Percentiles rank a stretch among this genome's conserved stretches.
phyloP scores from a whole-genome alignment of 2,329 filamentous ascomycete species.

The Zelopaecilomyces penicillatus region DNA sequence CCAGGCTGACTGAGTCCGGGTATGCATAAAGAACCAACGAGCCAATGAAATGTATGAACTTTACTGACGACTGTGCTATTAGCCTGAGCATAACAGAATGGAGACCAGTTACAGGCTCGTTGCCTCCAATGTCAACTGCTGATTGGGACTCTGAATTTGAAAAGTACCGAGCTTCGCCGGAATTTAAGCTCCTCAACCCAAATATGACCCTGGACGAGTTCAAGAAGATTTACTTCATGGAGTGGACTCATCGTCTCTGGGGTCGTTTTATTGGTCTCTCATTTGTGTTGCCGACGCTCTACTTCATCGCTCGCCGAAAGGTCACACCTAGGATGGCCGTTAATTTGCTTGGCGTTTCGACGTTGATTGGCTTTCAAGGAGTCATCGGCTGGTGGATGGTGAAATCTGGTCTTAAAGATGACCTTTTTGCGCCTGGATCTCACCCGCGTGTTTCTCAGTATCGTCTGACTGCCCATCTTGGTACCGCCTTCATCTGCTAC shows the following conservation, averaged over 20 bases:
- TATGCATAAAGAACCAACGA: conserved; percentile 31
- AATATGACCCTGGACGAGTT: conserved; percentile 91
- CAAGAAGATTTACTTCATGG: conserved; percentile 99
- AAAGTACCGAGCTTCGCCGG: conserved; percentile 86
- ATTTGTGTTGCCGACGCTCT: conserved; percentile 79
- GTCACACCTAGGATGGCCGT: conserved; percentile 72
- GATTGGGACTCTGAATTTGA: conserved; percentile 92
- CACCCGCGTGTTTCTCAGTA: conserved; percentile 95
- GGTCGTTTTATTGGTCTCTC: conserved; percentile 83
- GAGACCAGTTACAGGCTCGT: conserved; percentile 87
- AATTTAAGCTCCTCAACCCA: conserved; percentile 86
- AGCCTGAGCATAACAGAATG: conserved; percentile 98
- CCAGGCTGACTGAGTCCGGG: conserved; percentile 92
- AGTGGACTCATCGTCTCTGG: conserved; percentile 95
- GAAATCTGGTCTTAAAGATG: conserved; percentile 89
- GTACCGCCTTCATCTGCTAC: conserved; percentile 87
- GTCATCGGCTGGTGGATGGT: conserved; percentile 99
- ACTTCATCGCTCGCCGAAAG: conserved; percentile 73
- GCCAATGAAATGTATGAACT: not conserved
- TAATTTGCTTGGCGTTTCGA: conserved; percentile 74
- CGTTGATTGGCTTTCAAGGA: conserved; percentile 88
- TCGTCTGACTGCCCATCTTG: conserved; percentile 79
- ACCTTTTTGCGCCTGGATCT: conserved; percentile 82
- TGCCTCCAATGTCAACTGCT: conserved; percentile 67
- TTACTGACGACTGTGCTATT: not conserved